Evolutionary conservation across 139 green algal species (phyloP).

Genomic region (Choricystis sp.): DNA sequence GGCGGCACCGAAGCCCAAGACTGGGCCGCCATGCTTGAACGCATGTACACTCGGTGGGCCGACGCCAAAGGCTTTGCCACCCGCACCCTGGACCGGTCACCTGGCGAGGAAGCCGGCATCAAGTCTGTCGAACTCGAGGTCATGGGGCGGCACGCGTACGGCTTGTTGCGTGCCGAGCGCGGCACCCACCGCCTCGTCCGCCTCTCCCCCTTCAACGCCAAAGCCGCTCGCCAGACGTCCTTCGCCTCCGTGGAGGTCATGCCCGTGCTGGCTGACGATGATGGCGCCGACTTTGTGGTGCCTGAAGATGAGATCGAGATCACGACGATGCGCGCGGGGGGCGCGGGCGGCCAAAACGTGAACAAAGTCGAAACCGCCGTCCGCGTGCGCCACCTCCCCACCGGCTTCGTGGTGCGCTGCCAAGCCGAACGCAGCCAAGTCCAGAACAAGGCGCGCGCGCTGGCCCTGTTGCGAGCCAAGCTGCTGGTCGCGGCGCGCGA

Average conservation of each 20-base stretch:
- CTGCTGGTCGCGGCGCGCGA: constrained; percentile 78
- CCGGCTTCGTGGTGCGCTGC: constrained; percentile 69
- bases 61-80: constrained; percentile 28
- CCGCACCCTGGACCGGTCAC: constrained; percentile 15
- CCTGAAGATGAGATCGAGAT: constrained; percentile 78
- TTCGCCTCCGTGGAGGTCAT: constrained; percentile 90
- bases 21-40: constrained; percentile 85
- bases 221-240: constrained; percentile 77
- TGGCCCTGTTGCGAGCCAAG: constrained; percentile 53
- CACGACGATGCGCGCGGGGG: constrained; percentile 54
- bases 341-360: constrained; percentile 88
- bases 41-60: constrained; percentile 82
- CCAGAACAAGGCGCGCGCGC: constrained; percentile 25
- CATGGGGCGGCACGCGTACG: constrained; percentile 52
- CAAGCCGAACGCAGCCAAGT: constrained; percentile 45
- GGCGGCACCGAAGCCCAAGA: constrained; percentile 79
- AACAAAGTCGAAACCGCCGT: constrained; percentile 96
- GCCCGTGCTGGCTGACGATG: constrained; percentile 30
- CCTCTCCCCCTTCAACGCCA: constrained; percentile 81
- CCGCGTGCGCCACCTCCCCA: constrained; percentile 75
- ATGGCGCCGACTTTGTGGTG: constrained; percentile 27
- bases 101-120: constrained; percentile 74
- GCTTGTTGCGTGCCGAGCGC: constrained; percentile 63
- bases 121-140: constrained; percentile 76
- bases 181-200: constrained; percentile 91